A percentile compares a stretch with the other conserved stretches of the same genome.
Conservation (phyloP, 140 eudicot species). For the Ambrosia hybrid region DNA sequence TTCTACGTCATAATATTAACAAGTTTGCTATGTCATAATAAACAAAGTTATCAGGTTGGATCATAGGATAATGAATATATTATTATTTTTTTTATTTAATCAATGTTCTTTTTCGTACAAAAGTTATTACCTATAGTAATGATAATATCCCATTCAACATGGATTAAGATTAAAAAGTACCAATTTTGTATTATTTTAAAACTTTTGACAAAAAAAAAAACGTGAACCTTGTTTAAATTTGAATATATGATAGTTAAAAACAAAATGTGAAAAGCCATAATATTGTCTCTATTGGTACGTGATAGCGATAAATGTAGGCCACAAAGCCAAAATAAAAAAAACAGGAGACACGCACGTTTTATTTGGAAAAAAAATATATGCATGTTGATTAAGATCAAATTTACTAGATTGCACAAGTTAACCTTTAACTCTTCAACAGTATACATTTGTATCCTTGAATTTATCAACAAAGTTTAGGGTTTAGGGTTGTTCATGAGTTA, state of each 20-base stretch:
- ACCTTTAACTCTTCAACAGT: background rate
- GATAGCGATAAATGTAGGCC: constrained; percentile 8
- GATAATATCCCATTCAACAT: background rate
- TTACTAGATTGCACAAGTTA: background rate
- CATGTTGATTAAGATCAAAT: background rate
- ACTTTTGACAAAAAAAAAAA: background rate
- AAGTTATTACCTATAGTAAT: background rate
- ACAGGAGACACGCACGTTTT: background rate
- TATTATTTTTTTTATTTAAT: background rate
- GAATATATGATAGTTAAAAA: background rate
- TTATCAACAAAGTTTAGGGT: no score
- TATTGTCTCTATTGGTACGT: background rate
- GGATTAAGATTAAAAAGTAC: background rate
- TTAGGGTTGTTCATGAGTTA: no score
- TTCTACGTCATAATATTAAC: no score
- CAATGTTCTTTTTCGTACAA: background rate
- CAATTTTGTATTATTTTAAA: background rate
- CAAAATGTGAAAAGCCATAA: background rate
- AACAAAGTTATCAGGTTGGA: no score
- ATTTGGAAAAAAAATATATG: background rate
- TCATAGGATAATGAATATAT: background rate
- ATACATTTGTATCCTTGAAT: background rate
- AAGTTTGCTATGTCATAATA: no score
- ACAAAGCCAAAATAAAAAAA: background rate
- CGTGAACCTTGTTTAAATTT: background rate